phyloP scores from a whole-genome alignment of 2,329 filamentous ascomycete species.

The Pseudogymnoascus sp. region DNA sequence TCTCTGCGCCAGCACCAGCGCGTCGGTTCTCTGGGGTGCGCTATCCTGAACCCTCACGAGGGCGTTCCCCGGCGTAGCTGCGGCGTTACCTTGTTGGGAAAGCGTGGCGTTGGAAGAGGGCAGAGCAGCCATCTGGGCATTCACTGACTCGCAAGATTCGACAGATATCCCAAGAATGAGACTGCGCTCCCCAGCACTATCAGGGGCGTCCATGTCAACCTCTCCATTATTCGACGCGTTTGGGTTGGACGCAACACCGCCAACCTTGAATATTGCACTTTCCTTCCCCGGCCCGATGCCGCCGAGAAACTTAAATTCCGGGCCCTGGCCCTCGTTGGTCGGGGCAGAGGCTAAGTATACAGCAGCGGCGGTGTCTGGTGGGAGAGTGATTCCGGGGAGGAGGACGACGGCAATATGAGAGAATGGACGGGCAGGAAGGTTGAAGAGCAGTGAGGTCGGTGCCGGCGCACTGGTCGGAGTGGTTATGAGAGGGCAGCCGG shows the following conservation, averaged over 20 bases:
- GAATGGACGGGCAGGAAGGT: conserved; percentile 45
- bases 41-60: conserved; percentile 14
- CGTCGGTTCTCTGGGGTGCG: conserved; percentile 43
- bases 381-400: conserved; percentile 67
- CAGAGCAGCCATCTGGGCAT: conserved; percentile 56
- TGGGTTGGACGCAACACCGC: conserved; percentile 19
- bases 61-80: conserved; percentile 15
- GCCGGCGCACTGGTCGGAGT: conserved; percentile 45
- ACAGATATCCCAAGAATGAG: conserved; percentile 75
- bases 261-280: conserved; percentile 80
- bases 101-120: conserved; percentile 32
- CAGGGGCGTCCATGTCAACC: conserved; percentile 23
- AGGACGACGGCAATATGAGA: conserved; percentile 85
- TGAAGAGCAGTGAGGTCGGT: conserved; percentile 48
- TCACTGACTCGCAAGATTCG: conserved; percentile 67
- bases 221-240: conserved; percentile 37
- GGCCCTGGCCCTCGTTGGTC: conserved; percentile 33
- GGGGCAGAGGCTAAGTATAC: conserved; percentile 67
- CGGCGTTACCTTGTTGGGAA: conserved; percentile 23
- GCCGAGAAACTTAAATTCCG: conserved; percentile 75
- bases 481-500: conserved; percentile 50
- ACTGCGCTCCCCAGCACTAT: conserved; percentile 24
- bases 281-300: conserved; percentile 86
- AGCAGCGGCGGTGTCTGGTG: conserved; percentile 69
- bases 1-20: conserved; percentile 74